A percentile compares a stretch with the other conserved stretches of the same genome.
Evolutionary conservation across 257 asterid genomes (phyloP).

Genomic region (Leptodermis oblonga): DNA sequence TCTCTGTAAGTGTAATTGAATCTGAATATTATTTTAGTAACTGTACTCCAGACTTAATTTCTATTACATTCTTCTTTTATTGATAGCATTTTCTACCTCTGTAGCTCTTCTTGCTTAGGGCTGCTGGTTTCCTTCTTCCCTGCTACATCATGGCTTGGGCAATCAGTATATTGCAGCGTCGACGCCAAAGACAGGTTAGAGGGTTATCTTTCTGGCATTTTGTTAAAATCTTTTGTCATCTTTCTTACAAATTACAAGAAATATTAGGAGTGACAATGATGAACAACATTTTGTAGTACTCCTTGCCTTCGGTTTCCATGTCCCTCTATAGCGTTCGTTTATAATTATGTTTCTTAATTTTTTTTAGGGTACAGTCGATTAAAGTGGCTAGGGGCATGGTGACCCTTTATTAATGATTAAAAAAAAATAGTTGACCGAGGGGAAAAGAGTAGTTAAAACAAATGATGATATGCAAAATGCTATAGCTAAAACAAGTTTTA

Average conservation of each 20-base stretch:
- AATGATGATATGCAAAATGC: too few species aligned
- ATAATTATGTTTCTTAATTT: too few species aligned
- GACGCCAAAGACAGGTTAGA: conserved; percentile 51
- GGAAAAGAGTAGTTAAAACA: too few species aligned
- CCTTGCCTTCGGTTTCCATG: too few species aligned
- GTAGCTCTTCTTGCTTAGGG: conserved; percentile 51
- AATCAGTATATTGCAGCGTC: conserved; percentile 41
- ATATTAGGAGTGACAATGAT: not conserved
- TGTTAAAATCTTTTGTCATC: not conserved
- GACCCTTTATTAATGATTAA: too few species aligned
- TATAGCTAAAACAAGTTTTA: too few species aligned
- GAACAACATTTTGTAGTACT: too few species aligned
- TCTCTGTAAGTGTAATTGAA: conserved; percentile 32
- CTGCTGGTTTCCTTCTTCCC: conserved; percentile 44
- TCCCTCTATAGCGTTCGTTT: not conserved
- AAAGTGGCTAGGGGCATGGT: too few species aligned
- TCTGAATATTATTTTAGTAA: not conserved
- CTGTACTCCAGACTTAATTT: not conserved
- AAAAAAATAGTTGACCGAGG: too few species aligned
- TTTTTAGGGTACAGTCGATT: too few species aligned
- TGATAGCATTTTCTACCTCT: conserved; percentile 12
- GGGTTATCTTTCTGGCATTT: not conserved
- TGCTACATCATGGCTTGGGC: conserved; percentile 52
- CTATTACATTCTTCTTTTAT: not conserved
- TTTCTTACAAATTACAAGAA: not conserved